Evolutionary conservation across 129 eudicot genomes (phyloP).

Genomic region (Kitagawia praeruptora): DNA sequence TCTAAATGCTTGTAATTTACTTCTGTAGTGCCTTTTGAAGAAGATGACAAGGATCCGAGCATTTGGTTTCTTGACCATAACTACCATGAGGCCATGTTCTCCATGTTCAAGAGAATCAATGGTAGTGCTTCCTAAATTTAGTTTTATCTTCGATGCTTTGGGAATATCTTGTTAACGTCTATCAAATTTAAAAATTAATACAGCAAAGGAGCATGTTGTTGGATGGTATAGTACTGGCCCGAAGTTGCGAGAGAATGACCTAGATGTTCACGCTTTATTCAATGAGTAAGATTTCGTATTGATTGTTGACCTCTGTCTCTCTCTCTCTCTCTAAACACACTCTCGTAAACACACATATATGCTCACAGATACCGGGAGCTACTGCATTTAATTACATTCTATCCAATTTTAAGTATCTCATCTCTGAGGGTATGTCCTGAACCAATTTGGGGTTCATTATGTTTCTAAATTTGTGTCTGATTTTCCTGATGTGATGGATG

Average conservation of each 20-base stretch:
- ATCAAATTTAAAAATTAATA: conserved; percentile 8
- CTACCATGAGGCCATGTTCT: conserved; percentile 96
- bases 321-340: too few species aligned
- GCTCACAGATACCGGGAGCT: not conserved
- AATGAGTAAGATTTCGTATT: conserved; percentile 60
- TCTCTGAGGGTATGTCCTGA: not conserved
- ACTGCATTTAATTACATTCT: not conserved
- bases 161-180: not conserved
- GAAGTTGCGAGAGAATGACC: conserved; percentile 92
- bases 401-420: not conserved
- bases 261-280: conserved; percentile 75
- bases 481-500: not conserved
- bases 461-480: not conserved
- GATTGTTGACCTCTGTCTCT: not conserved
- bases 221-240: conserved; percentile 99
- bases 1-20: conserved; percentile 4
- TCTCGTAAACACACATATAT: not conserved
- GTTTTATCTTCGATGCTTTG: not conserved
- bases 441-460: not conserved
- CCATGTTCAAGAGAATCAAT: conserved; percentile 95
- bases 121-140: conserved; percentile 27
- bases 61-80: conserved; percentile 99
- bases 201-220: conserved; percentile 98
- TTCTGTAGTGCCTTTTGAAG: conserved; percentile 89
- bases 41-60: conserved; percentile 93